phyloP scores from a whole-genome alignment of 306 rosid species.

The Inga oerstediana region DNA sequence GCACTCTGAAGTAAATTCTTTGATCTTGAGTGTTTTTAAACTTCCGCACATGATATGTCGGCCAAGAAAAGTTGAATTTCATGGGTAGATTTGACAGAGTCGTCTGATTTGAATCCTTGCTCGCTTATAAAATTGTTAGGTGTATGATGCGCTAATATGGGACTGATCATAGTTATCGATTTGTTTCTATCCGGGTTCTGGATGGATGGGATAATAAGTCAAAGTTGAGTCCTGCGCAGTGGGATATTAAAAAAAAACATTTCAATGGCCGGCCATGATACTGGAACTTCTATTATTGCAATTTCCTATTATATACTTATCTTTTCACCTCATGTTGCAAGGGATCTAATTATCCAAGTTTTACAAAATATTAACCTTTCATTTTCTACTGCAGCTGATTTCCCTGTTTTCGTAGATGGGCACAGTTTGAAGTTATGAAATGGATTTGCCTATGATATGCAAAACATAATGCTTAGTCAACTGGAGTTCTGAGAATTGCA shows the following conservation, averaged over 20 bases:
- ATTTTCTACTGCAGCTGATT: conserved; percentile 46
- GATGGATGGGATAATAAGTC: conserved; percentile 22
- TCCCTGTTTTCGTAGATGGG: conserved; percentile 36
- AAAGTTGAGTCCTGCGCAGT: background rate
- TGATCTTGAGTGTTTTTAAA: conserved; percentile 6
- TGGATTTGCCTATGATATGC: conserved; percentile 37
- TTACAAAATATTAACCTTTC: conserved; percentile 8
- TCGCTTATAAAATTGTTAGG: background rate
- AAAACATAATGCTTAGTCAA: conserved; percentile 38
- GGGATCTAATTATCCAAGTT: background rate
- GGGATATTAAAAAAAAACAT: conserved; percentile 5
- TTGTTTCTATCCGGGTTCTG: conserved; percentile 26
- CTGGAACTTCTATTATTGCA: background rate
- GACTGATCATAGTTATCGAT: conserved; percentile 4
- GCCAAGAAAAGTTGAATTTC: conserved; percentile 34
- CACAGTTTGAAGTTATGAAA: conserved; percentile 35
- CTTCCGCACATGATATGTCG: conserved; percentile 26
- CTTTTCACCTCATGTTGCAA: background rate
- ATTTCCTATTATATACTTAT: background rate
- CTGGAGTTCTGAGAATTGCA: conserved; percentile 53
- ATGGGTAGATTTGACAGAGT: conserved; percentile 12
- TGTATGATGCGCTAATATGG: background rate
- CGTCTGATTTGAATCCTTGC: conserved; percentile 23
- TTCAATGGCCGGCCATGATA: conserved; percentile 6
- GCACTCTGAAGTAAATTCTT: conserved; percentile 18